Conservation (phyloP, 805 yeast genomes). For the Candida parachauliodes region DNA sequence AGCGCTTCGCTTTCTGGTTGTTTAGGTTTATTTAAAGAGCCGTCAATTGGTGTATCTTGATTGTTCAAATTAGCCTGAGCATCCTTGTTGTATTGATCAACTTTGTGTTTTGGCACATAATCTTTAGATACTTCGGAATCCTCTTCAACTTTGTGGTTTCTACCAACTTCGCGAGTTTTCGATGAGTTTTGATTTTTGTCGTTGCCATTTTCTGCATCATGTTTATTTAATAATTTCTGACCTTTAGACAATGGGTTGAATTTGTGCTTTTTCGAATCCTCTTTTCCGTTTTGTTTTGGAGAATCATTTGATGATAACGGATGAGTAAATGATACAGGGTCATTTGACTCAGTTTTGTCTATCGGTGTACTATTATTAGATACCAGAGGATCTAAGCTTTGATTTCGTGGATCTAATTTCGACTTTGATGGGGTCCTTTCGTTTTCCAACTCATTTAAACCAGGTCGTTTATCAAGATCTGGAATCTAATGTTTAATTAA, state of each 20-base stretch:
- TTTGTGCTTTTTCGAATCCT: neutral
- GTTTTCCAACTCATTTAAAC: conserved; percentile 2
- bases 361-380: neutral
- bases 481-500: conserved; percentile 1
- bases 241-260: conserved; percentile 4
- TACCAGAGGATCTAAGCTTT: neutral
- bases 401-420: neutral
- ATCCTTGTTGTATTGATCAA: conserved; percentile 15
- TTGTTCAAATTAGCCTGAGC: conserved; percentile 12
- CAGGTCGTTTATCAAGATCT: conserved; percentile 7
- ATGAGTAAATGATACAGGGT: neutral
- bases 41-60: conserved; percentile 2
- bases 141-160: conserved; percentile 4
- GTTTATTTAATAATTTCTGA: neutral
- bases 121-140: conserved; percentile 3
- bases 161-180: neutral
- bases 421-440: neutral
- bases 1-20: conserved; percentile 4
- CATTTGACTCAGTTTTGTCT: neutral
- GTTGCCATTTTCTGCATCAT: neutral
- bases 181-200: neutral
- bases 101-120: conserved; percentile 12
- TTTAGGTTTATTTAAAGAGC: conserved; percentile 4
- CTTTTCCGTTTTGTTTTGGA: neutral
- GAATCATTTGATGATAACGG: neutral